A percentile compares a stretch with the other conserved stretches of the same genome.
These are phyloP conservation scores for Paecilomyces variotii DNA, from an alignment of 2,329 filamentous ascomycete genomes.

Conservation along the genomic window DNA sequence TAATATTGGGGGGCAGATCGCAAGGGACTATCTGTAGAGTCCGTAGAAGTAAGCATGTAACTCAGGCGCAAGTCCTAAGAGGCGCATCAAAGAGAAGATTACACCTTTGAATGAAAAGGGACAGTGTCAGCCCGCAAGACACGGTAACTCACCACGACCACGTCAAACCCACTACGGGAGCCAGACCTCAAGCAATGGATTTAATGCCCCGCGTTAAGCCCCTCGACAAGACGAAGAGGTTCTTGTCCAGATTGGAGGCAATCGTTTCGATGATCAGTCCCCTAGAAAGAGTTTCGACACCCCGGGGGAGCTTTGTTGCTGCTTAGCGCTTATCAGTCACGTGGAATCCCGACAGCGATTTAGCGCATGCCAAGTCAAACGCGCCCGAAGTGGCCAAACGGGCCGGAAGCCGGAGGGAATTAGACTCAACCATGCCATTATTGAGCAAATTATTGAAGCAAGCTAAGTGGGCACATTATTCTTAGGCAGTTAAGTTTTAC, in stretches of 20 bases:
- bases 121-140: not conserved
- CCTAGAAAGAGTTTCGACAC: not conserved
- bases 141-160: not conserved
- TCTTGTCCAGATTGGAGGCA: not conserved
- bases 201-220: not conserved
- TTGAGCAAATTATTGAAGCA: no score
- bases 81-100: not conserved
- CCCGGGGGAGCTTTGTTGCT: not conserved
- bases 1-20: not conserved
- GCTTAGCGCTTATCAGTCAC: not conserved
- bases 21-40: not conserved
- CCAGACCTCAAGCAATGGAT: not conserved
- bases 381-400: not conserved
- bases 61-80: not conserved
- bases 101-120: not conserved
- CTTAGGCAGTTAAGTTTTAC: not conserved
- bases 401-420: not conserved
- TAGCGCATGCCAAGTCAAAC: not conserved
- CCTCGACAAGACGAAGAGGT: not conserved
- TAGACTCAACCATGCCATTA: not conserved
- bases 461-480: not conserved
- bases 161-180: not conserved
- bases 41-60: not conserved
- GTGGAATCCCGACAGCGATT: not conserved
- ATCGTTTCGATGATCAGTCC: not conserved